Percentiles rank a stretch among this genome's conserved stretches.
Conservation (phyloP, 805 yeast species). For the Schwanniomyces pseudopolymorphus region DNA sequence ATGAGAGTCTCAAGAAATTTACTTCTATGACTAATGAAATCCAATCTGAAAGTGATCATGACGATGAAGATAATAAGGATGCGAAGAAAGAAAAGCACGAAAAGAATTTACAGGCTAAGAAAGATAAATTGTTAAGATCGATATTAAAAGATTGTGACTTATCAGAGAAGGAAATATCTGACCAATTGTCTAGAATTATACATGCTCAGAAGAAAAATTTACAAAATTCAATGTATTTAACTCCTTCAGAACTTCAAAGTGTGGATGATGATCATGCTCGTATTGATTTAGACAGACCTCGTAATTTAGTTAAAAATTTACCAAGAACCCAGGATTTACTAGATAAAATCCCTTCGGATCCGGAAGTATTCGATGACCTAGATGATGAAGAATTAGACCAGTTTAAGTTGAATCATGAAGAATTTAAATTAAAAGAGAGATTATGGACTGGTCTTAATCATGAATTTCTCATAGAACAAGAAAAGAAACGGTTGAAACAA, state of each 20-base stretch:
- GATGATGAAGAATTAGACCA: constrained; percentile 76
- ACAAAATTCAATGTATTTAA: constrained; percentile 18
- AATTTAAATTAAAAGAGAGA: constrained; percentile 69
- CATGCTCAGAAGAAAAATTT: constrained; percentile 20
- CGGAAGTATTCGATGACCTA: constrained; percentile 61
- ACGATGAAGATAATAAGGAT: constrained; percentile 3
- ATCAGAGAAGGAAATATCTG: constrained; percentile 23
- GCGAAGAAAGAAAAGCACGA: constrained; percentile 2
- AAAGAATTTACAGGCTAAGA: constrained; percentile 10
- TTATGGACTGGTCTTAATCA: constrained; percentile 90
- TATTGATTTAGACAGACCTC: constrained; percentile 31
- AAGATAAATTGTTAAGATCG: constrained; percentile 20
- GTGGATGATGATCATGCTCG: constrained; percentile 13
- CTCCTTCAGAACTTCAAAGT: constrained; percentile 18
- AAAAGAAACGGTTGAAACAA: constrained; percentile 73
- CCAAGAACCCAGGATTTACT: constrained; percentile 61
- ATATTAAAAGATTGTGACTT: constrained; percentile 32
- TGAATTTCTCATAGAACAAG: constrained; percentile 83
- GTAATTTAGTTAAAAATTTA: constrained; percentile 49
- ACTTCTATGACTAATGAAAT: neutral
- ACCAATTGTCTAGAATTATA: constrained; percentile 20
- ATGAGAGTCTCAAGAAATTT: constrained; percentile 17
- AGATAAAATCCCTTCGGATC: constrained; percentile 55
- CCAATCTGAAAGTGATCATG: constrained; percentile 7
- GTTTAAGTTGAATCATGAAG: constrained; percentile 65